These are phyloP conservation scores for Tetradesmus obliquus DNA, from an alignment of 139 green algal genomes.

Conservation along the genomic window DNA sequence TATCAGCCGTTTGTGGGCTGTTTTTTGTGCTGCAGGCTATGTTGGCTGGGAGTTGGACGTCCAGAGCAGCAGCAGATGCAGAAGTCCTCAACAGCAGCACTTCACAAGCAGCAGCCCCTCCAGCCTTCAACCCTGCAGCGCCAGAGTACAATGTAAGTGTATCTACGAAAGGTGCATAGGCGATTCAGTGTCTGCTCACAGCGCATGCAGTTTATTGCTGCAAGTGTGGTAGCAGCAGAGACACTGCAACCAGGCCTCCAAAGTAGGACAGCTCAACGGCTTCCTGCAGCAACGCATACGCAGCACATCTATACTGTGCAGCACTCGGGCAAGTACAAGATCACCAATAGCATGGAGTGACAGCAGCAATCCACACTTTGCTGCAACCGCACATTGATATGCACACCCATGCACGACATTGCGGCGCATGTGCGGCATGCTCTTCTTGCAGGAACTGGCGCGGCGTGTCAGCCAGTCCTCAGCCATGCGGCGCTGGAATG, in stretches of 20 bases:
- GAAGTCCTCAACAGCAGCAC: not conserved
- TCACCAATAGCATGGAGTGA: not conserved
- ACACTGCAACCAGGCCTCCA: too few species aligned
- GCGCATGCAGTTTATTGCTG: not conserved
- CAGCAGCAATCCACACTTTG: not conserved
- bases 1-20: not conserved
- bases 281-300: not conserved
- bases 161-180: not conserved
- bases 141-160: slow-evolving; percentile 31
- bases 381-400: not conserved
- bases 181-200: not conserved
- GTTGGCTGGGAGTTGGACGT: slow-evolving; percentile 21
- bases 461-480: slow-evolving; percentile 49
- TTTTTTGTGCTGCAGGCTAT: slow-evolving; percentile 14
- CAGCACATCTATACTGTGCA: not conserved
- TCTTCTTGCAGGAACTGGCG: slow-evolving; percentile 46
- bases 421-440: not conserved
- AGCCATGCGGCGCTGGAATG: slow-evolving; percentile 51
- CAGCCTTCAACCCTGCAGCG: slow-evolving; percentile 34
- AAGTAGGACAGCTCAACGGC: too few species aligned
- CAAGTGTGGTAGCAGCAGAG: not conserved
- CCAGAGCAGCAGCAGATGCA: not conserved
- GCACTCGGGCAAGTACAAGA: not conserved
- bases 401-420: not conserved
- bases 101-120: not conserved